Conservation (phyloP, 768 basidiomycete genomes). For the Heimioporus sp. region DNA sequence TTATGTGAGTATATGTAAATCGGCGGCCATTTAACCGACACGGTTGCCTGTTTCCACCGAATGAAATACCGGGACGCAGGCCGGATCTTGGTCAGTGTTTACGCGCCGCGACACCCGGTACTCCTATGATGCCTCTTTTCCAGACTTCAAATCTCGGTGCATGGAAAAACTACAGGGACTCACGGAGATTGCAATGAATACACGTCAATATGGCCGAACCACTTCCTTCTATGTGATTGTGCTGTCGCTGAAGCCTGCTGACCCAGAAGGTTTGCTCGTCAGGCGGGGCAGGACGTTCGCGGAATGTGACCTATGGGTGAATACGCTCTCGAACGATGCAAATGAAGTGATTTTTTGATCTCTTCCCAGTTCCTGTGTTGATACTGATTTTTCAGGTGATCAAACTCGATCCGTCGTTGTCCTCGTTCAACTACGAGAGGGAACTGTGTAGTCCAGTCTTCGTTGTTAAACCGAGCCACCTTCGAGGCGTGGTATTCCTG, state of each 20-base stretch:
- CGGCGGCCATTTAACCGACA: neutral
- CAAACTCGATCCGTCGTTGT: too few species aligned
- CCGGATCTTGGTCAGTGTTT: neutral
- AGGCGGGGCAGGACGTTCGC: neutral
- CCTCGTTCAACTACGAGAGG: too few species aligned
- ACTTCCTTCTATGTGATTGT: neutral
- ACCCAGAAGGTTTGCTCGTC: neutral
- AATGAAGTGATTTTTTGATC: neutral
- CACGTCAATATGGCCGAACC: neutral
- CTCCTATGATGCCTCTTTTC: neutral
- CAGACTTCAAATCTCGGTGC: constrained; percentile 1
- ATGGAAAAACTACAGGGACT: neutral
- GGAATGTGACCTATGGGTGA: neutral
- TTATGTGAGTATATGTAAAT: neutral
- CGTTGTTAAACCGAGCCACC: too few species aligned
- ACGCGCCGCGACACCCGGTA: too few species aligned
- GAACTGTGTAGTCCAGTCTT: too few species aligned
- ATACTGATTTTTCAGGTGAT: too few species aligned
- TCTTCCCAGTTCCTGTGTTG: too few species aligned
- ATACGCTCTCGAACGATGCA: neutral
- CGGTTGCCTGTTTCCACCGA: neutral
- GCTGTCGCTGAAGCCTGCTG: neutral
- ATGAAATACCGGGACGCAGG: neutral
- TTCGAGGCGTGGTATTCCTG: too few species aligned
- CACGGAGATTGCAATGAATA: neutral